phyloP scores from a whole-genome alignment of 805 yeast species.

The Tetrapisispora arboricola region DNA sequence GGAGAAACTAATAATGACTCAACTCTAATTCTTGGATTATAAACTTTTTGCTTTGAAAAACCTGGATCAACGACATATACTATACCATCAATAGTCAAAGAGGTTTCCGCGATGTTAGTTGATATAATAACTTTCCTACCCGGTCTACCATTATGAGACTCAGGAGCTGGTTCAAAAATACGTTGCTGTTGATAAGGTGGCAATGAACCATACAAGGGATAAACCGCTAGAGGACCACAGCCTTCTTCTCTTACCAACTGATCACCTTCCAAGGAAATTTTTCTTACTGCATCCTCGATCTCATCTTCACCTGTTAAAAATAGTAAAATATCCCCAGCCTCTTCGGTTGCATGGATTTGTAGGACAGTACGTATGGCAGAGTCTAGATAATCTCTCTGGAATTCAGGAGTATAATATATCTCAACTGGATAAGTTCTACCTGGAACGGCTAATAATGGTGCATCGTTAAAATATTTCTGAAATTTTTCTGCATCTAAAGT shows the following conservation, averaged over 20 bases:
- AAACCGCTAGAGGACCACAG: constrained; percentile 75
- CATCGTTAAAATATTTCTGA: constrained; percentile 67
- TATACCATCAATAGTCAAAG: constrained; percentile 91
- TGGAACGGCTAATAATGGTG: constrained; percentile 79
- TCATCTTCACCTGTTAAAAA: constrained; percentile 97
- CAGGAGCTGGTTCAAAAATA: constrained; percentile 85
- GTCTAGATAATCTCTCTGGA: constrained; percentile 73
- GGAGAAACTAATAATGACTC: constrained; percentile 77
- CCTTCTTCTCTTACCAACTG: constrained; percentile 79
- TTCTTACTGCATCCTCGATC: constrained; percentile 86
- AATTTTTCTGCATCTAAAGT: constrained; percentile 83
- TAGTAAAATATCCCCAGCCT: constrained; percentile 68
- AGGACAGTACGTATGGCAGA: constrained; percentile 75
- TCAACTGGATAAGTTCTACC: constrained; percentile 91
- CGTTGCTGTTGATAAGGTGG: constrained; percentile 94
- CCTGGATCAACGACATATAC: constrained; percentile 92
- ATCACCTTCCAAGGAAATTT: constrained; percentile 79
- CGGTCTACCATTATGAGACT: constrained; percentile 66
- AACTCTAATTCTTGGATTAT: constrained; percentile 84
- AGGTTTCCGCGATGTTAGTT: constrained; percentile 95
- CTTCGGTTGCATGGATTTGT: constrained; percentile 53
- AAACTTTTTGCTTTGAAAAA: constrained; percentile 80
- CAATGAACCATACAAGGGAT: constrained; percentile 85
- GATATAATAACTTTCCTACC: constrained; percentile 86
- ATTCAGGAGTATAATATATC: constrained; percentile 47